These are phyloP conservation scores for Diaporthe eres DNA, from an alignment of 2,329 filamentous ascomycete genomes.

Conservation along the genomic window DNA sequence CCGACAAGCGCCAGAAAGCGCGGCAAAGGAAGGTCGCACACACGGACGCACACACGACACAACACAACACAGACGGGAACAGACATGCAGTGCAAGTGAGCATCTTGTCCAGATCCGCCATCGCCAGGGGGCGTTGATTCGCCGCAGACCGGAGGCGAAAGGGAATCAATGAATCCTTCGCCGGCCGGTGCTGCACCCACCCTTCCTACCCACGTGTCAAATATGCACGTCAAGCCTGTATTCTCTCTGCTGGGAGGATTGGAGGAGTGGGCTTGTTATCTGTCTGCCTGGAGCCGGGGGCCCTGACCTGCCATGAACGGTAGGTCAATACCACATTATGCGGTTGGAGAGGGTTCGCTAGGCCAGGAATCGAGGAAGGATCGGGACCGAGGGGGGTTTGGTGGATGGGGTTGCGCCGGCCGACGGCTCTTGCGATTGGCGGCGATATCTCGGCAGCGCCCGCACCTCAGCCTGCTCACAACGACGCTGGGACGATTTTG, in stretches of 20 bases:
- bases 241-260: neutral
- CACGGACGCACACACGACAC: neutral
- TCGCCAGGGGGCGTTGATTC: neutral
- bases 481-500: neutral
- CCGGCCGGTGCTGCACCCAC: neutral
- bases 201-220: constrained; percentile 12
- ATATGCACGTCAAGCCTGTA: constrained; percentile 31
- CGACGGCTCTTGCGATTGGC: neutral
- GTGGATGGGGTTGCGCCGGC: neutral
- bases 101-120: neutral
- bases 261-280: constrained; percentile 6
- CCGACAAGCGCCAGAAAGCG: constrained; percentile 24
- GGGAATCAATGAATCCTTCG: neutral
- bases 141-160: neutral
- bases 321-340: neutral
- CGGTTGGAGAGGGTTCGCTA: neutral
- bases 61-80: constrained; percentile 18
- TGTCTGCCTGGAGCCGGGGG: constrained; percentile 28
- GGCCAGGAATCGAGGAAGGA: neutral
- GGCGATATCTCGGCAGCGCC: constrained; percentile 26
- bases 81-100: neutral
- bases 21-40: constrained; percentile 14
- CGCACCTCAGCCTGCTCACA: constrained; percentile 17
- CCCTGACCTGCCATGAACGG: constrained; percentile 2
- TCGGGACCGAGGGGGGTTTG: neutral